Evolutionary conservation across 2,329 filamentous ascomycete species (phyloP).

Genomic region (Byssochlamys sp.): DNA sequence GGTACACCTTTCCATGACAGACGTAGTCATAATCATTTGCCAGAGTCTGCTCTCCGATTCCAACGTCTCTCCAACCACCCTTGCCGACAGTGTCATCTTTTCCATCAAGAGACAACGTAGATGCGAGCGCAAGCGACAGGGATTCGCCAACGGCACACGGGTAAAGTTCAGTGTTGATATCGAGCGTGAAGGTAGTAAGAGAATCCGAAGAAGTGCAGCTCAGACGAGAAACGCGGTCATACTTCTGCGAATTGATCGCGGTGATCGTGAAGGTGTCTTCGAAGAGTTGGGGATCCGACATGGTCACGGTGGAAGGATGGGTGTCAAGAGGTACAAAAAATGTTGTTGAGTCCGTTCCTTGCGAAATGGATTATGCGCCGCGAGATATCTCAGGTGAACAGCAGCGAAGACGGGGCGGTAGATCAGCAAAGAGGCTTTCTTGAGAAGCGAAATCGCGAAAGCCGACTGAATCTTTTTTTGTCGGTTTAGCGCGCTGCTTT

Average conservation of each 20-base stretch:
- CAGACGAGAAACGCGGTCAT: conserved; percentile 87
- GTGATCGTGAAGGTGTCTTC: conserved; percentile 84
- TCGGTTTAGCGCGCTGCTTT: conserved; percentile 11
- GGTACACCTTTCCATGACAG: conserved; percentile 44
- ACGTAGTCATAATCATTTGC: conserved; percentile 45
- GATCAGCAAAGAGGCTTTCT: neutral
- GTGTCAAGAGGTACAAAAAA: neutral
- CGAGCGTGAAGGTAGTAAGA: conserved; percentile 68
- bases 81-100: conserved; percentile 56
- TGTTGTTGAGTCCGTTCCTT: neutral
- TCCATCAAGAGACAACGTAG: conserved; percentile 77
- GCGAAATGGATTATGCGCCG: neutral
- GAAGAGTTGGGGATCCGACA: conserved; percentile 84
- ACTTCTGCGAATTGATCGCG: conserved; percentile 71
- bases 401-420: neutral
- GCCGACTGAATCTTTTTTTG: conserved; percentile 21
- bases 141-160: conserved; percentile 64
- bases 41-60: conserved; percentile 48
- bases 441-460: conserved; percentile 9
- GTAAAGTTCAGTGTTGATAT: conserved; percentile 91
- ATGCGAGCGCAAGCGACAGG: conserved; percentile 72
- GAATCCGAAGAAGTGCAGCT: conserved; percentile 65
- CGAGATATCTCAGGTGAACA: neutral
- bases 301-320: conserved; percentile 34
- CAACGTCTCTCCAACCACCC: conserved; percentile 65